phyloP scores from a whole-genome alignment of 345 rosid species.

The Mangifera indica region DNA sequence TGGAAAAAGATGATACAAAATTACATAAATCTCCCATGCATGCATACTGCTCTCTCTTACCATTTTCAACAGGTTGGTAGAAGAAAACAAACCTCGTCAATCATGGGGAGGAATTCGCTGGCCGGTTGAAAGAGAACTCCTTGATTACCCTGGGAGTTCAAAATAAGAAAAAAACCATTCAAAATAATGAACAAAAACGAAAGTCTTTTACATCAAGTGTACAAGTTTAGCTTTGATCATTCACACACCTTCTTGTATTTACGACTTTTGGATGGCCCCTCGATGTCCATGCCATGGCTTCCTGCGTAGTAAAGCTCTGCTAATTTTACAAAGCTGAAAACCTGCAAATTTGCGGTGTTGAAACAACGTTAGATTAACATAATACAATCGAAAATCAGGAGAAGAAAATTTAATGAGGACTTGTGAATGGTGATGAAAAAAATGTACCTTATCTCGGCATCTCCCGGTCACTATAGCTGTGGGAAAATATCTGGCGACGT shows the following conservation, averaged over 20 bases:
- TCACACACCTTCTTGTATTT: conserved; percentile 44
- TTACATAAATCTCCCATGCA: conserved; percentile 5
- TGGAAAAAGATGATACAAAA: neutral
- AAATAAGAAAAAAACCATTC: neutral
- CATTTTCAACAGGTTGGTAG: neutral
- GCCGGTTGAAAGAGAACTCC: conserved; percentile 77
- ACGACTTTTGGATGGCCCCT: conserved; percentile 59
- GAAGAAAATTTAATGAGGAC: neutral
- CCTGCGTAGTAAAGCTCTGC: conserved; percentile 87
- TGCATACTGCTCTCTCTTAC: neutral
- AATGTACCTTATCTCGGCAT: conserved; percentile 87
- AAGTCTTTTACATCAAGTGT: too few species aligned
- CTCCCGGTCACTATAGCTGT: conserved; percentile 96
- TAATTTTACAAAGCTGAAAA: conserved; percentile 74
- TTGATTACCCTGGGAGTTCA: conserved; percentile 39
- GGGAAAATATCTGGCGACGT: conserved; percentile 68
- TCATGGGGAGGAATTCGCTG: conserved; percentile 79
- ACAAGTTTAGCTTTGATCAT: neutral
- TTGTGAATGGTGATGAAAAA: neutral
- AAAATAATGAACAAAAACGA: neutral
- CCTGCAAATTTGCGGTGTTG: conserved; percentile 38
- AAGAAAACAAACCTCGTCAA: conserved; percentile 55
- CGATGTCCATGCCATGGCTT: conserved; percentile 99
- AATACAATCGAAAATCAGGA: neutral
- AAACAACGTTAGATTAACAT: neutral